Evolutionary conservation across 148 eudicot genomes (phyloP).

Genomic region (Rheum nobile): DNA sequence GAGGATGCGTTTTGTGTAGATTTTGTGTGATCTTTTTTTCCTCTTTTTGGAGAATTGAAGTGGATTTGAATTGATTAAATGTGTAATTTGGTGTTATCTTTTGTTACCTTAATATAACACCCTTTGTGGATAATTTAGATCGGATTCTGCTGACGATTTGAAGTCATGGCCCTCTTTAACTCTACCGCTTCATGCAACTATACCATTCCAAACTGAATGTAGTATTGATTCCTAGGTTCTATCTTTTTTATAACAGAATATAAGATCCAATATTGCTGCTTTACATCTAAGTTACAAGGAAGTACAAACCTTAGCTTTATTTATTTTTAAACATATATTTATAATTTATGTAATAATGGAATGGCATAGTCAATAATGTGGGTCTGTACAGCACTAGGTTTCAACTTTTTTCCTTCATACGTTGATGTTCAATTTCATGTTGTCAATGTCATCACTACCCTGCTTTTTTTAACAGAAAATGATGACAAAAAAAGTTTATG

Average conservation of each 20-base stretch:
- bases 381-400: background rate
- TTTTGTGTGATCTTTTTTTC: background rate
- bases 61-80: background rate
- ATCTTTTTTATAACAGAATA: background rate
- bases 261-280: background rate
- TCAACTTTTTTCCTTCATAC: background rate
- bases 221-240: background rate
- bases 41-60: background rate
- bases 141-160: background rate
- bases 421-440: background rate
- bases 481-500: constrained; percentile 1
- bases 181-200: background rate
- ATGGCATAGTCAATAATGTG: constrained; percentile 1
- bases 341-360: background rate
- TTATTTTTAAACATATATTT: background rate
- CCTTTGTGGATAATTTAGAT: background rate
- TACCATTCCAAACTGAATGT: background rate
- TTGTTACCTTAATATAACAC: background rate
- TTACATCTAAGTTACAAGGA: background rate
- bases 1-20: background rate
- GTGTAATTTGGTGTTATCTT: background rate
- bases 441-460: background rate
- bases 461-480: constrained; percentile 1
- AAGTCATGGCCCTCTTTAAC: background rate
- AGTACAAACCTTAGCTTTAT: background rate